A percentile compares a stretch with the other conserved stretches of the same genome.
These are phyloP conservation scores for Amniculicola lignicola DNA, from an alignment of 495 filamentous ascomycete species.

Conservation along the genomic window DNA sequence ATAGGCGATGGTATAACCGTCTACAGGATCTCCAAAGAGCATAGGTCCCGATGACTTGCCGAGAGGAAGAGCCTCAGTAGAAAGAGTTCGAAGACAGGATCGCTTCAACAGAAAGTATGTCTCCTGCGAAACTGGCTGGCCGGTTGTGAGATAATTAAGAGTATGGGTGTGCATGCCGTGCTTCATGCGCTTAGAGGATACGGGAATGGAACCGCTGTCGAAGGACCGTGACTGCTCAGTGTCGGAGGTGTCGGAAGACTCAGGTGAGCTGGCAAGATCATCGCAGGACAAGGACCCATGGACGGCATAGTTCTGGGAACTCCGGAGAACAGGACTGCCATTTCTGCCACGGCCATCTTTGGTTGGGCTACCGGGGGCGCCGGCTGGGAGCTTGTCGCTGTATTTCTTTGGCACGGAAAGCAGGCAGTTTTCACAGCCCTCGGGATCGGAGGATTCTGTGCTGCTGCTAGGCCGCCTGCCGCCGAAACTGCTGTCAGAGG, in stretches of 20 bases:
- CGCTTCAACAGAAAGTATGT: constrained; percentile 84
- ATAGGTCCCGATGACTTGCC: constrained; percentile 72
- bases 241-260: constrained; percentile 32
- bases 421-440: constrained; percentile 59
- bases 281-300: constrained; percentile 3
- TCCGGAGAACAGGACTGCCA: constrained; percentile 58
- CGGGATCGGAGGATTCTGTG: constrained; percentile 50
- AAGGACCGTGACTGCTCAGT: constrained; percentile 32
- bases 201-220: constrained; percentile 17
- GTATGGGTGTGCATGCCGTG: constrained; percentile 64
- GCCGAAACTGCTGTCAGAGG: constrained; percentile 40
- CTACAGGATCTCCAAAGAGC: constrained; percentile 77
- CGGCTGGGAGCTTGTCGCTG: constrained; percentile 53
- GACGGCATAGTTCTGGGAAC: constrained; percentile 47
- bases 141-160: constrained; percentile 80
- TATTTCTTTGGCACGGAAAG: constrained; percentile 54
- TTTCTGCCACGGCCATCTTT: constrained; percentile 52
- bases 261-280: constrained; percentile 29
- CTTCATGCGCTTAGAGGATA: constrained; percentile 23
- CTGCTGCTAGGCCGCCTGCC: constrained; percentile 33
- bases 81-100: constrained; percentile 81
- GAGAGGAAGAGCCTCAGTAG: constrained; percentile 78
- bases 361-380: constrained; percentile 51
- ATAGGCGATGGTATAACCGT: constrained; percentile 88
- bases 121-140: constrained; percentile 67